A percentile compares a stretch with the other conserved stretches of the same genome.
Conservation (phyloP, 1,284 basidiomycete species). For the Porphyrellus sp. region DNA sequence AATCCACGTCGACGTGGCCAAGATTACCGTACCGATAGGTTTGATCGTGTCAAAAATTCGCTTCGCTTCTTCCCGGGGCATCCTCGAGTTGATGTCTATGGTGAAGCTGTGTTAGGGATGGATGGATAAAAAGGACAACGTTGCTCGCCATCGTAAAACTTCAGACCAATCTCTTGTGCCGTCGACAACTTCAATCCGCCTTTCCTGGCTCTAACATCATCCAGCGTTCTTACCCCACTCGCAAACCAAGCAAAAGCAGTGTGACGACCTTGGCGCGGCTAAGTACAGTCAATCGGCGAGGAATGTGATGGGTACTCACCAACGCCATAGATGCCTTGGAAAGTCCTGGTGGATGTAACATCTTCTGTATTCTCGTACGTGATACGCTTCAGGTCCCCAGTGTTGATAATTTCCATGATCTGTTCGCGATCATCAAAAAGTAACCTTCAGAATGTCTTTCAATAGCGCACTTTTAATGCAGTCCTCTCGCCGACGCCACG, state of each 20-base stretch:
- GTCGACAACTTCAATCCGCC: constrained; percentile 58
- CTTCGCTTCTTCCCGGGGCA: constrained; percentile 78
- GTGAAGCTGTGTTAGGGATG: not conserved
- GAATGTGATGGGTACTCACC: constrained; percentile 44
- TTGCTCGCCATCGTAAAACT: constrained; percentile 68
- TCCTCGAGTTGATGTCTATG: constrained; percentile 73
- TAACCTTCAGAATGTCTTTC: not conserved
- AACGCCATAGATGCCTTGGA: constrained; percentile 83
- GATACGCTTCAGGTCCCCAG: constrained; percentile 63
- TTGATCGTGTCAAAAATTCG: constrained; percentile 72
- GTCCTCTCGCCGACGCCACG: constrained; percentile 72
- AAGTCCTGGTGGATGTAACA: constrained; percentile 49
- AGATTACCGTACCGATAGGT: constrained; percentile 50
- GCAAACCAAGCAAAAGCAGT: constrained; percentile 72
- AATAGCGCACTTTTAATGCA: constrained; percentile 60
- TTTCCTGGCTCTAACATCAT: constrained; percentile 64
- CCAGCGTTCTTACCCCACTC: constrained; percentile 74
- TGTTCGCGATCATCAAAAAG: constrained; percentile 28
- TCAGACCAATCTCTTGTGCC: constrained; percentile 73
- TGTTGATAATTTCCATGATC: constrained; percentile 77
- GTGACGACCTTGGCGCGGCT: constrained; percentile 44
- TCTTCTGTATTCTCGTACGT: constrained; percentile 61
- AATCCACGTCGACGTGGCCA: not conserved
- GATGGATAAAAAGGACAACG: not conserved
- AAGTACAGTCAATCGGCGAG: not conserved